Evolutionary conservation across 1,284 basidiomycete genomes (phyloP), one percentile per base, ranked within the genome.

Genomic region (Golubevia pallescens): DNA sequence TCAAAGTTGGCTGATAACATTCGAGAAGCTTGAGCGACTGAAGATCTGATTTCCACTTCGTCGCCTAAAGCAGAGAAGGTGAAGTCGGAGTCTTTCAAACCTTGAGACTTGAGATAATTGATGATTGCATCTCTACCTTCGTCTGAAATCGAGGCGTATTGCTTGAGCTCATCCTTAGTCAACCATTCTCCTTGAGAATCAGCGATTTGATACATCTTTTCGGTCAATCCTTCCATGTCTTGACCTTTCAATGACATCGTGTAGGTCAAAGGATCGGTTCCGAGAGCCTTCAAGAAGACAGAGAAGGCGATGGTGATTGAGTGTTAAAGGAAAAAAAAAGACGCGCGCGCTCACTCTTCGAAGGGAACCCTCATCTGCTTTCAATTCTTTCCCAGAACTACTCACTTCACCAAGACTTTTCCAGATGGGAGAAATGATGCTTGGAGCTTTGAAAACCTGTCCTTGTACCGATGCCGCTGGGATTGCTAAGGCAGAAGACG

Each of bases 121-220:
- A 55, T 32, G n/a, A 70, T 60, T 21, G 69, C 61, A n/a, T 19
- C 16, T 21, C 57, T 24, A 20, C 28, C 52, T 6, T 57, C 58
- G 10, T 42, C n/a, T 24, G 51, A 34, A 20, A 67, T 62, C 3
- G 56, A 32, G 21, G 54, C 66, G 59, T 70, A 70, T 42, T 51
- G 24, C 8, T 57, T 55, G 13, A 70, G 38, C n/a, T 70, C 48
- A n/a, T 68, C 68, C 14, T 21, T 59, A 20, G 55, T 56, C 23
- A 70, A 61, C 67, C 67, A 69, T 5, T 16, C 5, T 51, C 48
- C 65, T 10, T 13, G 16, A 23, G 54, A 32, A 16, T 19, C 4
- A 24, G 52, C 48, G 23, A 69, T 68, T 48, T 58, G 42, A 53
- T 67, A 6, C 68, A 69, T 69, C n/a, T 63, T 48, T 48, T 19